Evolutionary conservation across 2,329 filamentous ascomycete species (phyloP).

Genomic region (Cytospora schulzeri): DNA sequence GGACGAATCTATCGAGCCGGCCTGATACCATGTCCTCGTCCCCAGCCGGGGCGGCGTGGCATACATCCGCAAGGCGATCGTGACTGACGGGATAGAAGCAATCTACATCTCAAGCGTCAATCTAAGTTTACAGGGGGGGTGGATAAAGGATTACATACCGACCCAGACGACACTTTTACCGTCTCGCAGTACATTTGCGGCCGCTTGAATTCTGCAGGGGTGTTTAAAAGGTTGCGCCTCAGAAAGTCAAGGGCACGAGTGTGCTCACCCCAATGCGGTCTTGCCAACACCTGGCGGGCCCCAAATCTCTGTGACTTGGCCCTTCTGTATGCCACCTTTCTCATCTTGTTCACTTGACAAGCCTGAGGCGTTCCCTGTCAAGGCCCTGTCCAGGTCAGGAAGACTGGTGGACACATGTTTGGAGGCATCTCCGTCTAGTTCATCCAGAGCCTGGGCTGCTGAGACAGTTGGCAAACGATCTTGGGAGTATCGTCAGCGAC

Average conservation of each 20-base stretch:
- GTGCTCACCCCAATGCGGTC: constrained; percentile 74
- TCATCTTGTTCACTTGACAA: constrained; percentile 21
- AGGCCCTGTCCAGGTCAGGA: constrained; percentile 50
- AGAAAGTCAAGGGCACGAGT: constrained; percentile 25
- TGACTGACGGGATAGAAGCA: constrained; percentile 50
- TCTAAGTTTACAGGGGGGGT: constrained; percentile 9
- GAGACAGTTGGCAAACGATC: constrained; percentile 78
- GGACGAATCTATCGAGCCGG: constrained; percentile 43
- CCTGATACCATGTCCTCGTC: constrained; percentile 25
- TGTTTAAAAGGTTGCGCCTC: neutral
- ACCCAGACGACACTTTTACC: constrained; percentile 76
- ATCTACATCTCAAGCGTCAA: constrained; percentile 38
- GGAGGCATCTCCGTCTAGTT: constrained; percentile 53
- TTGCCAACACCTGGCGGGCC: constrained; percentile 86
- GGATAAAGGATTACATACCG: constrained; percentile 61
- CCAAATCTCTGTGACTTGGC: constrained; percentile 84
- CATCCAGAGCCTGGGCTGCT: constrained; percentile 70
- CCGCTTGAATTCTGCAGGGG: constrained; percentile 66
- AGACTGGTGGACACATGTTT: constrained; percentile 61
- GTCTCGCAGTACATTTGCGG: constrained; percentile 62
- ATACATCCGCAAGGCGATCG: constrained; percentile 40
- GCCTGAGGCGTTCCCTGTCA: constrained; percentile 39
- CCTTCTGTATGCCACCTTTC: constrained; percentile 66
- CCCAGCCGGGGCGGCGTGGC: constrained; percentile 20
- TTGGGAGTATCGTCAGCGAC: constrained; percentile 37